These are phyloP conservation scores for Sisymbrium altissimum DNA, from an alignment of 345 rosid species.

Conservation along the genomic window DNA sequence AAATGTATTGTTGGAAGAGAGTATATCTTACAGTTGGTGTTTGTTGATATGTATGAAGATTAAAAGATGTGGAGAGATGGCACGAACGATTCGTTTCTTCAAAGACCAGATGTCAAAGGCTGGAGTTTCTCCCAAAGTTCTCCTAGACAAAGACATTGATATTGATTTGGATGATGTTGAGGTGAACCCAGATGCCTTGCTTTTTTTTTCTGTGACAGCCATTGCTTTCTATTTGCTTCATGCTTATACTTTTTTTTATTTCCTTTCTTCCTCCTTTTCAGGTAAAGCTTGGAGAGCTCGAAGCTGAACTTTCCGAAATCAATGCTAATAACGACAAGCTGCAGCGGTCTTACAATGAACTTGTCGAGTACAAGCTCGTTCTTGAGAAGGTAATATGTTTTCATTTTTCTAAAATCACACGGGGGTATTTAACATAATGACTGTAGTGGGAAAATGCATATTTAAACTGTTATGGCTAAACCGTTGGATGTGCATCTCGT, in stretches of 20 bases:
- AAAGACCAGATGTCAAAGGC: slow-evolving; percentile 90
- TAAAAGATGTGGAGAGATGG: slow-evolving; percentile 93
- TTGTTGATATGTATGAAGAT: slow-evolving; percentile 46
- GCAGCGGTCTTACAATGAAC: slow-evolving; percentile 78
- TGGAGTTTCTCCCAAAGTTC: slow-evolving; percentile 50
- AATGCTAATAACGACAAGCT: slow-evolving; percentile 85
- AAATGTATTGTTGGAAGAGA: background rate
- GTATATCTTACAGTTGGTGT: background rate
- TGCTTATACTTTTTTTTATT: too few species aligned
- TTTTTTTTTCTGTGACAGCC: too few species aligned
- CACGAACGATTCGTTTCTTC: slow-evolving; percentile 82
- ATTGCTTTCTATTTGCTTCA: background rate
- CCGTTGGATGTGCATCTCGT: background rate
- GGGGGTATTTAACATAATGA: background rate
- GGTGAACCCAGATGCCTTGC: slow-evolving; percentile 37
- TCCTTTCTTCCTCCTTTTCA: slow-evolving; percentile 34
- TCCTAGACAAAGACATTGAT: slow-evolving; percentile 49
- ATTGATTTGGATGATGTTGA: slow-evolving; percentile 83
- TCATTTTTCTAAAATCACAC: background rate
- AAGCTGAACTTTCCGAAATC: slow-evolving; percentile 84
- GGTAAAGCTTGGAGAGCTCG: slow-evolving; percentile 82
- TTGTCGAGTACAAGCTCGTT: slow-evolving; percentile 85
- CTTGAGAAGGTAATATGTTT: slow-evolving; percentile 64
- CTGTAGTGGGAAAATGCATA: background rate
- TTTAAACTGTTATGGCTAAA: background rate